A percentile compares a stretch with the other conserved stretches of the same genome.
Evolutionary conservation across 1,139 yeast species (phyloP).

Genomic region (Magnusiomyces clavatus): DNA sequence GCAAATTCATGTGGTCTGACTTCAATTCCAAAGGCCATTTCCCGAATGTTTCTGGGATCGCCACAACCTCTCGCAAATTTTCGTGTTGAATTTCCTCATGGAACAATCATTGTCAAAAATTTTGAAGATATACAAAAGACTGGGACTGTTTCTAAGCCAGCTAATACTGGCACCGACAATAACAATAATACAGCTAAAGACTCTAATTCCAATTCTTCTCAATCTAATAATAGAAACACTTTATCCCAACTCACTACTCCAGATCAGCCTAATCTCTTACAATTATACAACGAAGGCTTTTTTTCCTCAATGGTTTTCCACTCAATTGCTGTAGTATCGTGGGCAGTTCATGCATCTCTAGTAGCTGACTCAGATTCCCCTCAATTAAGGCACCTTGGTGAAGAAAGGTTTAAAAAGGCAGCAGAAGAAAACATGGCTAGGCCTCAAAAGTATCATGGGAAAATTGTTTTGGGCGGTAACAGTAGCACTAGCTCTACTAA

Average conservation of each 20-base stretch:
- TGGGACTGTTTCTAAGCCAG: too few species aligned
- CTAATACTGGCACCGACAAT: too few species aligned
- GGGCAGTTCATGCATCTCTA: conserved; percentile 81
- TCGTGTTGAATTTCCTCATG: conserved; percentile 46
- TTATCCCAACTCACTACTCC: too few species aligned
- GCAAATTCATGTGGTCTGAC: conserved; percentile 46
- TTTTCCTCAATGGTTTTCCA: conserved; percentile 2
- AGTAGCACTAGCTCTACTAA: conserved; percentile 18
- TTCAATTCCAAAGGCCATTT: conserved; percentile 38
- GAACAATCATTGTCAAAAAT: conserved; percentile 26
- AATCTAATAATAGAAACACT: too few species aligned
- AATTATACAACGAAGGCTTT: not conserved
- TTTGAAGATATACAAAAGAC: not conserved
- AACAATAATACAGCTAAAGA: too few species aligned
- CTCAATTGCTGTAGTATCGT: conserved; percentile 54
- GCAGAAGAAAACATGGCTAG: conserved; percentile 46
- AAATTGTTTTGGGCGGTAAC: conserved; percentile 21
- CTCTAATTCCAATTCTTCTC: too few species aligned
- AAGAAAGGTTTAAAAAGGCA: conserved; percentile 61
- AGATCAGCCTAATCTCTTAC: too few species aligned
- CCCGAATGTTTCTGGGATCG: conserved; percentile 35
- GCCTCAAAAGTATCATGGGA: conserved; percentile 46
- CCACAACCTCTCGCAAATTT: conserved; percentile 46
- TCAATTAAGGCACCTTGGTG: conserved; percentile 55
- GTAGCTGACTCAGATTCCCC: conserved; percentile 75